Conservation (phyloP, 805 yeast genomes). For the Schizosaccharomyces octosporus region DNA sequence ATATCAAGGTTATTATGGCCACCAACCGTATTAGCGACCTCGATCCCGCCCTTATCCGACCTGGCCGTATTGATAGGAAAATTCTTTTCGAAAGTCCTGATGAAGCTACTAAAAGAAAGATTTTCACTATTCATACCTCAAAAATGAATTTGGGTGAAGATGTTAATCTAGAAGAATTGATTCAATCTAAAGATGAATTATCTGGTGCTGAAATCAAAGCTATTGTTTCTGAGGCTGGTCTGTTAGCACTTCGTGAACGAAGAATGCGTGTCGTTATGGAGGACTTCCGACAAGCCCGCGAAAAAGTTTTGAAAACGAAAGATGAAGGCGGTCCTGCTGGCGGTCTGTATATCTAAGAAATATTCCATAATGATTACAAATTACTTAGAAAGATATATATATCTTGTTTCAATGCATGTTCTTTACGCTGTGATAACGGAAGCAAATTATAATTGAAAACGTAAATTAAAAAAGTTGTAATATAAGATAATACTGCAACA, state of each 20-base stretch:
- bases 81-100: constrained; percentile 91
- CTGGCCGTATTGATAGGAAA: constrained; percentile 92
- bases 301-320: constrained; percentile 84
- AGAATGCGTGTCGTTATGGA: constrained; percentile 92
- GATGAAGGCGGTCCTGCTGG: constrained; percentile 75
- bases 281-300: constrained; percentile 82
- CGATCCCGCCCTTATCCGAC: constrained; percentile 89
- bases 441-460: too few relatives aligned
- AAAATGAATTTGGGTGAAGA: constrained; percentile 79
- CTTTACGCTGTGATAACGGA: too few relatives aligned
- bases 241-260: constrained; percentile 83
- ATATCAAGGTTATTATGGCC: constrained; percentile 94
- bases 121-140: constrained; percentile 71
- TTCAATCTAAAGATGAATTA: constrained; percentile 73
- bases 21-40: constrained; percentile 81
- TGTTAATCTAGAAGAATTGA: constrained; percentile 70
- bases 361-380: too few relatives aligned
- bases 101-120: constrained; percentile 75
- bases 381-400: too few relatives aligned
- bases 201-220: constrained; percentile 97
- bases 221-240: constrained; percentile 90
- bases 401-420: too few relatives aligned
- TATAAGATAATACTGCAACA: too few relatives aligned
- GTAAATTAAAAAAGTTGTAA: too few relatives aligned
- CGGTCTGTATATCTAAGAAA: constrained; percentile 50